Base-by-base conservation (phyloP, 805 yeast species). In the Teunomyces funiuensis region DNA sequence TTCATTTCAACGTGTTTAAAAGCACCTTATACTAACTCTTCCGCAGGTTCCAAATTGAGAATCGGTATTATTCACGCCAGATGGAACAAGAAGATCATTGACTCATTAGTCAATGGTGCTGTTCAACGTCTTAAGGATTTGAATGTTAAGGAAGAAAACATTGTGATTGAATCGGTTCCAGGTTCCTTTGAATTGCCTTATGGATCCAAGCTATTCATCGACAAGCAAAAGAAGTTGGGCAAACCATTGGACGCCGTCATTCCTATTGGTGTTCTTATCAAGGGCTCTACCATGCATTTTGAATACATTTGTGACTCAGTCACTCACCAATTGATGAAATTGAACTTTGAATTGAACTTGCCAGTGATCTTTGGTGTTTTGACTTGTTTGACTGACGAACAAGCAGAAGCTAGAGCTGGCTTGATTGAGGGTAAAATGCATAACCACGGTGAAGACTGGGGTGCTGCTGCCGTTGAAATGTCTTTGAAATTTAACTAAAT, bases 361-460 rank as follows among this genome's bases (percentile, higher is more conserved):
- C 98, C 99, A 6, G 87, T 93, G 29, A 88, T 93, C 49, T 93
- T 89, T 59, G 99, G 99, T 49, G 80, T 93, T 20, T 77, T 93
- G 56, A 93, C 98, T 15, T 90, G 97, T 65, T 65, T 90, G 53
- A 90, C 96, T 20, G 96, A 89, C 52, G 90, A 85, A 56, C 99
- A 93, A 70, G 99, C 98, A 10, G 77, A 83, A 52, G 82, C 82
- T 15, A 83, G 99, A 66, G 96, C 98, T 9, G 99, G 98, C 18
- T 69, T 91, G 47, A 63, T 73, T 28, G 66, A 66, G 22, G 88
- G 85, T 43, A 81, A 81, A 52, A 78, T 82, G 82, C 98, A 93
- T 65, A 91, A 91, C 71, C 99, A 93, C 58, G 99, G 99, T 50
- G 88, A 79, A 58, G 99, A 93, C 64, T 91, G 99, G 99, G 99